Conservation (phyloP, 306 rosid genomes). For the Cucurbita pepo region DNA sequence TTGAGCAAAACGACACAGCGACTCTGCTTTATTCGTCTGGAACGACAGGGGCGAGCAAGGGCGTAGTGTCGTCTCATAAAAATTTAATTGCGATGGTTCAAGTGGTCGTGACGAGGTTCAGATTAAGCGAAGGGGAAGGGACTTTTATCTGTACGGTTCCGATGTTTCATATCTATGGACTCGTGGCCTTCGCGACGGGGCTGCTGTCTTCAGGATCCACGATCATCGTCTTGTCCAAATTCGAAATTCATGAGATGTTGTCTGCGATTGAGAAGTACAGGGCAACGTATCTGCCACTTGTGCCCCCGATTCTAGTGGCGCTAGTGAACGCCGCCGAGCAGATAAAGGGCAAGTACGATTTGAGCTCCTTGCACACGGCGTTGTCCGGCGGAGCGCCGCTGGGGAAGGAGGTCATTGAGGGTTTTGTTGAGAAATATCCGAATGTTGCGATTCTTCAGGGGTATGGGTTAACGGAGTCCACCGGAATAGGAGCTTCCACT, state of each 20-base stretch:
- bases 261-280: slow-evolving; percentile 31
- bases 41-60: slow-evolving; percentile 83
- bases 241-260: slow-evolving; percentile 71
- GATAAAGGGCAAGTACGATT: slow-evolving; percentile 45
- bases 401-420: slow-evolving; percentile 73
- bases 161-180: slow-evolving; percentile 87
- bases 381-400: slow-evolving; percentile 82
- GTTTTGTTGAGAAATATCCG: slow-evolving; percentile 52
- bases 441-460: slow-evolving; percentile 56
- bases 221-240: slow-evolving; percentile 53
- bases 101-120: slow-evolving; percentile 30
- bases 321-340: slow-evolving; percentile 44
- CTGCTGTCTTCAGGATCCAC: slow-evolving; percentile 54
- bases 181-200: slow-evolving; percentile 48
- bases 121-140: slow-evolving; percentile 8
- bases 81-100: slow-evolving; percentile 58
- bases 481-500: slow-evolving; percentile 71
- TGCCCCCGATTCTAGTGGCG: slow-evolving; percentile 77
- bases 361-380: slow-evolving; percentile 39
- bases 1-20: slow-evolving; percentile 67
- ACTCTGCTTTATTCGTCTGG: slow-evolving; percentile 78
- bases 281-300: slow-evolving; percentile 56
- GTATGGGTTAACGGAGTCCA: slow-evolving; percentile 73
- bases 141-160: slow-evolving; percentile 76
- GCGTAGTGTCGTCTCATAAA: slow-evolving; percentile 69